Evolutionary conservation across 192 early-diverging fungal species (phyloP).

Genomic region (Piromyces finnis): DNA sequence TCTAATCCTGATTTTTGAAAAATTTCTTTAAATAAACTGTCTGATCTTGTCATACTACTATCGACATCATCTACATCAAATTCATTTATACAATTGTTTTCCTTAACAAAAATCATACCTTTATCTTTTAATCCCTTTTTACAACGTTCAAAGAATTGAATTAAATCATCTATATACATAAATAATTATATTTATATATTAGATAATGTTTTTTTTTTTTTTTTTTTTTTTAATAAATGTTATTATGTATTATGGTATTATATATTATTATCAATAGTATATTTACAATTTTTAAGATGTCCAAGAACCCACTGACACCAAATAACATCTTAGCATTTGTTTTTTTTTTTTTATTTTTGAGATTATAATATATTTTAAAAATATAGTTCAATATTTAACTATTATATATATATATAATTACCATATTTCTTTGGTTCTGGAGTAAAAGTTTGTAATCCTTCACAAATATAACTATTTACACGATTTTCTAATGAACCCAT

Average conservation of each 20-base stretch:
- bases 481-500: constrained; percentile 30
- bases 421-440: constrained; percentile 45
- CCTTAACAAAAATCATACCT: constrained; percentile 69
- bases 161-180: constrained; percentile 44
- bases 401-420: background rate
- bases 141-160: constrained; percentile 65
- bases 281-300: constrained; percentile 78
- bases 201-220: background rate
- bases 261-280: no score
- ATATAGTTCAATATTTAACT: no score
- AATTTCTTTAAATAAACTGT: constrained; percentile 31
- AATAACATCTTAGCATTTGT: constrained; percentile 39
- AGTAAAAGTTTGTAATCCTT: constrained; percentile 68
- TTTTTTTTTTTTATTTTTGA: background rate
- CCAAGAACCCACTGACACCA: constrained; percentile 98
- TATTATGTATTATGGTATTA: no score
- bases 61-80: constrained; percentile 67
- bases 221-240: background rate
- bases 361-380: no score
- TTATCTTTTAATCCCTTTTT: constrained; percentile 45
- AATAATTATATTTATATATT: background rate
- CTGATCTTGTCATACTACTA: constrained; percentile 56
- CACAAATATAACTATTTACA: constrained; percentile 45
- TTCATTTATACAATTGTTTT: constrained; percentile 42
- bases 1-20: constrained; percentile 41